A percentile compares a stretch with the other conserved stretches of the same genome.
Evolutionary conservation across 495 filamentous ascomycete genomes (phyloP).

Genomic region (Margaritispora aquatica): DNA sequence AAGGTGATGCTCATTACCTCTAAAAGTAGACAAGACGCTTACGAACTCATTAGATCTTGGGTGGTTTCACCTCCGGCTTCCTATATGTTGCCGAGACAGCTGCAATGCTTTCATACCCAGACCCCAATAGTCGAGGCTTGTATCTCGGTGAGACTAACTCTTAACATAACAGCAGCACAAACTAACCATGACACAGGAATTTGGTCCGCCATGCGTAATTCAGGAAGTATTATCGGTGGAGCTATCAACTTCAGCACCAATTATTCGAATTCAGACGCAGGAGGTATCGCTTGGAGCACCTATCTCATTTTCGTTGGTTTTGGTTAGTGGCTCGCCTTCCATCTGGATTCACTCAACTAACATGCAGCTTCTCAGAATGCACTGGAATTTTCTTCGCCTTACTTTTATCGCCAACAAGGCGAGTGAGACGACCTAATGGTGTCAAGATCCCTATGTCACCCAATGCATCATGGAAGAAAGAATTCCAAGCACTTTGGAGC

Average conservation of each 20-base stretch:
- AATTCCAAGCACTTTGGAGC: not conserved
- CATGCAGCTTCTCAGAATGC: not conserved
- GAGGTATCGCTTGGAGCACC: not conserved
- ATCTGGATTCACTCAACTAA: too few relatives aligned
- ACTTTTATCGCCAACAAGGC: not conserved
- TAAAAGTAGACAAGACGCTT: not conserved
- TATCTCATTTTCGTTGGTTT: not conserved
- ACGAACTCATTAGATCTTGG: not conserved
- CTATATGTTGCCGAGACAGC: not conserved
- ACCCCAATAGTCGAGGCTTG: not conserved
- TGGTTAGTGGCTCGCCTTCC: not conserved
- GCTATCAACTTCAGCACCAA: not conserved
- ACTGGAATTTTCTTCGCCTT: not conserved
- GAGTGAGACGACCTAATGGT: not conserved
- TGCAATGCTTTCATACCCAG: not conserved
- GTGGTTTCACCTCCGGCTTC: not conserved
- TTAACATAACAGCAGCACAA: not conserved
- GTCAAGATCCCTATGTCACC: not conserved
- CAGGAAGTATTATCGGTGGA: not conserved
- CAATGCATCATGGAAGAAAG: not conserved
- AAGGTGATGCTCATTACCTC: not conserved
- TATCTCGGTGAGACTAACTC: not conserved
- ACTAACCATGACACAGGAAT: not conserved
- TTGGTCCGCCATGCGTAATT: not conserved
- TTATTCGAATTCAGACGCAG: not conserved